phyloP scores from a whole-genome alignment of 2,329 filamentous ascomycete species.

The Aureobasidium pullulans region DNA sequence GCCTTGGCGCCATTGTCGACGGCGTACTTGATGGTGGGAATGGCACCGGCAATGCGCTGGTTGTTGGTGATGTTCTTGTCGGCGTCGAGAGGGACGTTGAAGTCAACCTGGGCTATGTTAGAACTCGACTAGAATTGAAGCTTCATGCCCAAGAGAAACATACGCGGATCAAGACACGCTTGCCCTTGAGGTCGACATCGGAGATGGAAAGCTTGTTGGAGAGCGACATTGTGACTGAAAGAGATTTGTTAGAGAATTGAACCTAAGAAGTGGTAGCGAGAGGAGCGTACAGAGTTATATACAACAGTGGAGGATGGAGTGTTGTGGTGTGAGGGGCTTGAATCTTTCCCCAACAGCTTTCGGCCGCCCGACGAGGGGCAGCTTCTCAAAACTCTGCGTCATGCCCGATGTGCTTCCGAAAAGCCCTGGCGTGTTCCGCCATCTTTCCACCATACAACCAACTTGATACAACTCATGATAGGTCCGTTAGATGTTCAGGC shows the following conservation, averaged over 20 bases:
- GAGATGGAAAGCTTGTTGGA: constrained; percentile 96
- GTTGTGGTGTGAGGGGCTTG: constrained; percentile 12
- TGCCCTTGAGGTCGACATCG: constrained; percentile 95
- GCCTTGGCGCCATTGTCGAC: constrained; percentile 44
- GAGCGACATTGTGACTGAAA: constrained; percentile 70
- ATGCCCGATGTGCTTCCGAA: constrained; percentile 8
- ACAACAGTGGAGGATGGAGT: not conserved
- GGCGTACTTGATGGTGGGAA: constrained; percentile 35
- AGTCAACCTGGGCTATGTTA: constrained; percentile 67
- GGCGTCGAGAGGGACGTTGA: constrained; percentile 95
- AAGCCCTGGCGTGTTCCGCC: not conserved
- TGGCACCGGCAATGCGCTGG: constrained; percentile 93
- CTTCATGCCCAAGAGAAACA: constrained; percentile 31
- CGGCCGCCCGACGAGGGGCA: constrained; percentile 3
- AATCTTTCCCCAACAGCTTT: constrained; percentile 13
- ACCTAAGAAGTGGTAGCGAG: not conserved
- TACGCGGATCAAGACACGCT: constrained; percentile 95
- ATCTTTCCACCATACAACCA: not conserved
- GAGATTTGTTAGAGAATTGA: not conserved
- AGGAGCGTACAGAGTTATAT: constrained; percentile 2
- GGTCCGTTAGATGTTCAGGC: not conserved
- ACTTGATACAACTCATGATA: not conserved
- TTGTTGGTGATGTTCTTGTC: constrained; percentile 88
- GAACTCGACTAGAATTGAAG: not conserved
- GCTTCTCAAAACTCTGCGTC: constrained; percentile 9